phyloP scores from a whole-genome alignment of 352 stramenopile species.

The Phytophthora brassicae region DNA sequence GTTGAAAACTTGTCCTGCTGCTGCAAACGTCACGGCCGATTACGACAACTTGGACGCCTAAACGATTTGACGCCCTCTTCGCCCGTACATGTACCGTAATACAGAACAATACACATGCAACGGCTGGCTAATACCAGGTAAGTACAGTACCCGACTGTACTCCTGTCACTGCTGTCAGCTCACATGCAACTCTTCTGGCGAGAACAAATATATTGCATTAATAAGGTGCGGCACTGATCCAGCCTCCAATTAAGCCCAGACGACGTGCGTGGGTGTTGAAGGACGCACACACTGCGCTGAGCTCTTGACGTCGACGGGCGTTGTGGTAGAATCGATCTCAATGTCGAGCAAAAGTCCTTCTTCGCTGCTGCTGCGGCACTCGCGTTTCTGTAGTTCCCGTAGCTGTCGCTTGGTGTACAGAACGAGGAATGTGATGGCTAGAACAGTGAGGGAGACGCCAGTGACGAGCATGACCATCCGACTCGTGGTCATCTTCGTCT shows the following conservation, averaged over 20 bases:
- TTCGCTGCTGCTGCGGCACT: conserved; percentile 56
- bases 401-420: conserved; percentile 71
- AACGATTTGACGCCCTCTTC: conserved; percentile 15
- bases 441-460: conserved; percentile 43
- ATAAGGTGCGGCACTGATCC: not conserved
- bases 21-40: conserved; percentile 10
- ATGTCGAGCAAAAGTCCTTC: conserved; percentile 41
- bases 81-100: not conserved
- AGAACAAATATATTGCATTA: conserved; percentile 8
- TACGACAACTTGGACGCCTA: conserved; percentile 6
- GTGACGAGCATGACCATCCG: conserved; percentile 49
- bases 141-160: too few species aligned
- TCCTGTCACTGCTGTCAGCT: not conserved
- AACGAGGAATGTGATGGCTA: conserved; percentile 60
- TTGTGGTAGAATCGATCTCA: conserved; percentile 30
- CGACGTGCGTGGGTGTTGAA: conserved; percentile 23
- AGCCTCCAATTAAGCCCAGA: conserved; percentile 12
- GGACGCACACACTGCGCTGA: conserved; percentile 17
- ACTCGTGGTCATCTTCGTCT: conserved; percentile 46
- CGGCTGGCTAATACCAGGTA: too few species aligned
- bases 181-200: not conserved
- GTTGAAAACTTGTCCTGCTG: not conserved
- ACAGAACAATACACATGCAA: not conserved
- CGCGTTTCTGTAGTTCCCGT: conserved; percentile 57
- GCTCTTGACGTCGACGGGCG: conserved; percentile 12